Conservation (phyloP, 208 protist species). For the Trypanosoma caninum region DNA sequence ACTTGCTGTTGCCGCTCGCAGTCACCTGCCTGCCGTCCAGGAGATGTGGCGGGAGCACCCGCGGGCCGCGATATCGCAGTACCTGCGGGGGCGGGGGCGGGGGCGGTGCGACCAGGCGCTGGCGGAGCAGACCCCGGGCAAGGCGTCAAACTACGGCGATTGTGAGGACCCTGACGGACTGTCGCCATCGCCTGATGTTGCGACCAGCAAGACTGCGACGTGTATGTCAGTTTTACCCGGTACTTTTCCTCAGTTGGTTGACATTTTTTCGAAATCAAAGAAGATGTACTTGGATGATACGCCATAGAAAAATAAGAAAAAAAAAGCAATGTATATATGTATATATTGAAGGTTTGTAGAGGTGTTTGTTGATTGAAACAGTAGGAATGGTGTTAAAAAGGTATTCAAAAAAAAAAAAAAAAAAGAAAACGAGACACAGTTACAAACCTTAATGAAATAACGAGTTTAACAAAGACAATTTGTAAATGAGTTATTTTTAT, state of each 20-base stretch:
- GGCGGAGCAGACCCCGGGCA: conserved; percentile 21
- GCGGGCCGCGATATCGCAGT: conserved; percentile 40
- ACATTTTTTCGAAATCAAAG: conserved; percentile 4
- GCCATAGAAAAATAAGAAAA: conserved; percentile 14
- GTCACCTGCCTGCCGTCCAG: conserved; percentile 26
- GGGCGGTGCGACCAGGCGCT: too few relatives aligned
- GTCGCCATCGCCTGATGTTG: conserved; percentile 31
- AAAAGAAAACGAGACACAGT: neutral
- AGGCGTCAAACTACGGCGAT: conserved; percentile 6
- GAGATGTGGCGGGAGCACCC: conserved; percentile 27
- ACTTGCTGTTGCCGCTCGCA: conserved; percentile 51
- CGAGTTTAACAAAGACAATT: neutral
- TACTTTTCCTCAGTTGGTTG: conserved; percentile 10
- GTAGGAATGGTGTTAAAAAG: neutral
- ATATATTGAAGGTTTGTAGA: too few relatives aligned
- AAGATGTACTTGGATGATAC: conserved; percentile 17
- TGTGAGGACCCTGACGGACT: conserved; percentile 15
- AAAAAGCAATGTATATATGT: too few relatives aligned
- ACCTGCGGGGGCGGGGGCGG: too few relatives aligned
- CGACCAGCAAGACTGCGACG: conserved; percentile 38
- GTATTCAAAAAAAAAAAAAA: conserved; percentile 3
- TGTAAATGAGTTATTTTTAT: conserved; percentile 10
- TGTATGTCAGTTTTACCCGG: conserved; percentile 38
- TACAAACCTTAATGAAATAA: neutral
- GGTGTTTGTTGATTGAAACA: too few relatives aligned